Evolutionary conservation across 768 basidiomycete species (phyloP).

Genomic region (Glaciozyma antarctica): DNA sequence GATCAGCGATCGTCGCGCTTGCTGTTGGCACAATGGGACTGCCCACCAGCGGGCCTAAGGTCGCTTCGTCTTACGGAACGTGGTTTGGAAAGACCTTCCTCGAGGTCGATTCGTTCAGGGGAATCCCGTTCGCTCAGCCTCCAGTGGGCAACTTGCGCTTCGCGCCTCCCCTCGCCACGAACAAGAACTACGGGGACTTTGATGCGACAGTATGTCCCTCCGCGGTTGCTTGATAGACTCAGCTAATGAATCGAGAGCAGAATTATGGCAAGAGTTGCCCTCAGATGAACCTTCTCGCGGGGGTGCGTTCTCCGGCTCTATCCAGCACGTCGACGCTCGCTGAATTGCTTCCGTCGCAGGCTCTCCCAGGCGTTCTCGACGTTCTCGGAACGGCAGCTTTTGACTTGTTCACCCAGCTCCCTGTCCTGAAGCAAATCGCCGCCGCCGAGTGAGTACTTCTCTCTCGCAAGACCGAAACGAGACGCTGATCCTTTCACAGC

Average conservation of each 20-base stretch:
- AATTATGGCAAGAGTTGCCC: not conserved
- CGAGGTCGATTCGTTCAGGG: slow-evolving; percentile 51
- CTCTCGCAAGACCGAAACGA: not conserved
- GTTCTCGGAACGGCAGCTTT: not conserved
- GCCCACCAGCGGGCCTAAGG: too few relatives aligned
- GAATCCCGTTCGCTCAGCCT: slow-evolving; percentile 52
- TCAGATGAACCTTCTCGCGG: not conserved
- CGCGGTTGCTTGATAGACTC: too few relatives aligned
- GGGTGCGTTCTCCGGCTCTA: not conserved
- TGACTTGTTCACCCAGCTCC: not conserved
- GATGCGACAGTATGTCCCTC: not conserved
- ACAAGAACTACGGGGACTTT: slow-evolving; percentile 10
- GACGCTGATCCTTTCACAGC: not conserved
- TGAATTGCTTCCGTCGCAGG: not conserved
- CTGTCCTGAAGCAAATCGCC: not conserved
- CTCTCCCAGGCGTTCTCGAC: not conserved
- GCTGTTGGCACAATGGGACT: too few relatives aligned
- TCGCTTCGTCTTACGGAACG: not conserved
- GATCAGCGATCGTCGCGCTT: too few relatives aligned
- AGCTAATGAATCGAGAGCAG: too few relatives aligned
- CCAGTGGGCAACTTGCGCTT: slow-evolving; percentile 52
- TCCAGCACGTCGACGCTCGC: not conserved
- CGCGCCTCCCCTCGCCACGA: slow-evolving; percentile 49
- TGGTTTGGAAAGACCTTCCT: not conserved
- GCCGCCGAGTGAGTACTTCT: not conserved